Base-by-base conservation (phyloP, 2,329 filamentous ascomycete genomes). In the Pseudogymnoascus sp. region DNA sequence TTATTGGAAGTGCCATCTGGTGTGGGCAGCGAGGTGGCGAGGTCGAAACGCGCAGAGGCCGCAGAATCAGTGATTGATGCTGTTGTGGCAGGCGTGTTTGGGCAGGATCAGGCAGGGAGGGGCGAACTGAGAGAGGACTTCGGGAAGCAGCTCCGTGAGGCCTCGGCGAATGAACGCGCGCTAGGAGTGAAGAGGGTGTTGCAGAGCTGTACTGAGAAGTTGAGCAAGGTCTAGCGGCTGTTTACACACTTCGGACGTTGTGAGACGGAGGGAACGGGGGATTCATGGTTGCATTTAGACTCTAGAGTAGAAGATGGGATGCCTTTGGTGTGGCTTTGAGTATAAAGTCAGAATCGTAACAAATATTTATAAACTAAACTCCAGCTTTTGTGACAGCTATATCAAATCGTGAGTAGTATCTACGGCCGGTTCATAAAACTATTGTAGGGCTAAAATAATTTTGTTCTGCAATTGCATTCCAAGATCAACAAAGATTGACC, bases 41-140 rank as follows among this genome's bases (percentile, higher is more conserved):
- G 73, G 62, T 63, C 68, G 7, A 75, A 74, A 66, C 70, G 72
- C 39, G 71, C 66, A 1, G 73, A 75, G 43, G 73, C 73, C 28
- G 72, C 71, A 10, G 70, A 72, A 31, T 68, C 67, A 63, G 68
- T 75, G 6, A 68, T 70, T 4, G 65, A 68, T 51, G 69, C 70
- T 4, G 61, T 72, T 36, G 62, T 62, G 6, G 66, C 65, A 21
- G 72, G 71, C 2, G 65, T 72, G 0, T 74, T 74, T 66, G 73
- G 73, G 4, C 1, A 65, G 63, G 63, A 65, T 57, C n/a, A 62
- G 48, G 28, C 69, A 71, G 6, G 70, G 65, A 37, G 37, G 21
- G 11, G 1, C 6, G 23, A 8, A 6, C 4, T 61, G 1, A 68
- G 68, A 61, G 66, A 67, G 16, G 66, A 64, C 14, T 67, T 67